Evolutionary conservation across 495 filamentous ascomycete species (phyloP).

Genomic region (Lasiosphaeris hirsuta): DNA sequence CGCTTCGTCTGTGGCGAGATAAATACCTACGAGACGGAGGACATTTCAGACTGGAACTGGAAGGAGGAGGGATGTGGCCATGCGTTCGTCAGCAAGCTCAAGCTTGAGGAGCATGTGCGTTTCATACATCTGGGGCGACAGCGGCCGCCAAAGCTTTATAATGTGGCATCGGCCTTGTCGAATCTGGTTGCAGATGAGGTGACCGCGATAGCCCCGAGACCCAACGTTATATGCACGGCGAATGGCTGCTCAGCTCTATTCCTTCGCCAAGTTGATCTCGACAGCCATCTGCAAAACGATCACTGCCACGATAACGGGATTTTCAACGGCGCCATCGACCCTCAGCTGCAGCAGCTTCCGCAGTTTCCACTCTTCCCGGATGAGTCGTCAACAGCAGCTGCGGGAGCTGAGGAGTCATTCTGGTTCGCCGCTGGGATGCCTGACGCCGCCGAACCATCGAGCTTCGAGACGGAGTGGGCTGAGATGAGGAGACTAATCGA

Average conservation of each 20-base stretch:
- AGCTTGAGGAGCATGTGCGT: constrained; percentile 76
- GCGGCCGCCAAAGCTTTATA: constrained; percentile 36
- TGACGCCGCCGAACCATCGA: constrained; percentile 7
- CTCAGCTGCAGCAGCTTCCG: constrained; percentile 11
- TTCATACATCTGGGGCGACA: constrained; percentile 65
- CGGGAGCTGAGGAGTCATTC: constrained; percentile 5
- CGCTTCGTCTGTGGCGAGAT: constrained; percentile 71
- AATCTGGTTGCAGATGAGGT: constrained; percentile 23
- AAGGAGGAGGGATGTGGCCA: constrained; percentile 62
- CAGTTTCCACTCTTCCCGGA: background rate
- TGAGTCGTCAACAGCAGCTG: background rate
- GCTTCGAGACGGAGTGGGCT: constrained; percentile 32
- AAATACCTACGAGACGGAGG: constrained; percentile 55
- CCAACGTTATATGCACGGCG: constrained; percentile 15
- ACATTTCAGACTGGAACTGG: constrained; percentile 61
- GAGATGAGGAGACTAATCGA: constrained; percentile 39
- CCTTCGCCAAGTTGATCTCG: constrained; percentile 62
- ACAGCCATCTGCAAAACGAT: constrained; percentile 55
- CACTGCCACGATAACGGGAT: constrained; percentile 3
- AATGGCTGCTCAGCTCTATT: constrained; percentile 48
- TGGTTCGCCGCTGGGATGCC: constrained; percentile 10
- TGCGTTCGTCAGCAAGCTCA: constrained; percentile 65
- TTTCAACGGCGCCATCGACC: constrained; percentile 12
- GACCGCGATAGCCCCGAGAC: constrained; percentile 24
- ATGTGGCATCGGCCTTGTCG: constrained; percentile 24